These are phyloP conservation scores for Trypanosoma vivax DNA, from an alignment of 208 protist species.

Conservation along the genomic window DNA sequence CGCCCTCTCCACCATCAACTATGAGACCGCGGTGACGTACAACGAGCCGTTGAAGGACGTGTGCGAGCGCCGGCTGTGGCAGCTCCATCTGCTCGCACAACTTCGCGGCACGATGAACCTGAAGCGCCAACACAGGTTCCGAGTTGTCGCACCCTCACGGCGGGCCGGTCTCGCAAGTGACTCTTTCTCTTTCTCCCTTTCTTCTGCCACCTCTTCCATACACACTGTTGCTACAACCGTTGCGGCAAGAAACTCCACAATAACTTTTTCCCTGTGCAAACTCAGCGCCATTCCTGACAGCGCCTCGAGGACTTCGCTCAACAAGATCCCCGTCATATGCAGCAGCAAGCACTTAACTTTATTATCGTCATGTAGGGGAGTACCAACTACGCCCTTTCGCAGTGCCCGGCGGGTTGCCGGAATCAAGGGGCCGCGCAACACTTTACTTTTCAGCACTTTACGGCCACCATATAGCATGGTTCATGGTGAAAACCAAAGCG, in stretches of 20 bases:
- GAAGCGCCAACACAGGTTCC: slow-evolving; percentile 12
- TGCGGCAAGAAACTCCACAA: slow-evolving; percentile 12
- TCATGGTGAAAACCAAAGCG: slow-evolving; percentile 69
- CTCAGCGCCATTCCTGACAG: slow-evolving; percentile 22
- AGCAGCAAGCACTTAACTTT: neutral
- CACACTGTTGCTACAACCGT: neutral
- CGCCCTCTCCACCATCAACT: slow-evolving; percentile 43
- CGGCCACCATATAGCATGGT: slow-evolving; percentile 23
- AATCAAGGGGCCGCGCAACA: slow-evolving; percentile 13
- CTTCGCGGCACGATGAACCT: slow-evolving; percentile 50
- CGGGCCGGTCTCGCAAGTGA: neutral
- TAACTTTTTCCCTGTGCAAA: slow-evolving; percentile 1
- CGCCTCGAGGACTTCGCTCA: slow-evolving; percentile 21
- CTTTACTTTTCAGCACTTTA: slow-evolving; percentile 11
- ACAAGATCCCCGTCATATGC: slow-evolving; percentile 2
- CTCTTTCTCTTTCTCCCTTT: neutral
- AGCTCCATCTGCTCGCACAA: slow-evolving; percentile 65
- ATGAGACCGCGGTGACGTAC: slow-evolving; percentile 9
- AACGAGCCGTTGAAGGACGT: slow-evolving; percentile 13
- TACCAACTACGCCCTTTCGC: no score
- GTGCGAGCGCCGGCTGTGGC: slow-evolving; percentile 41
- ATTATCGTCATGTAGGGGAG: neutral
- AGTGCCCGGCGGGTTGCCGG: neutral
- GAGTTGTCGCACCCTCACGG: neutral
- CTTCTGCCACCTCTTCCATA: neutral